Conservation (phyloP, 2,329 filamentous ascomycete genomes). For the Alternaria rosae region DNA sequence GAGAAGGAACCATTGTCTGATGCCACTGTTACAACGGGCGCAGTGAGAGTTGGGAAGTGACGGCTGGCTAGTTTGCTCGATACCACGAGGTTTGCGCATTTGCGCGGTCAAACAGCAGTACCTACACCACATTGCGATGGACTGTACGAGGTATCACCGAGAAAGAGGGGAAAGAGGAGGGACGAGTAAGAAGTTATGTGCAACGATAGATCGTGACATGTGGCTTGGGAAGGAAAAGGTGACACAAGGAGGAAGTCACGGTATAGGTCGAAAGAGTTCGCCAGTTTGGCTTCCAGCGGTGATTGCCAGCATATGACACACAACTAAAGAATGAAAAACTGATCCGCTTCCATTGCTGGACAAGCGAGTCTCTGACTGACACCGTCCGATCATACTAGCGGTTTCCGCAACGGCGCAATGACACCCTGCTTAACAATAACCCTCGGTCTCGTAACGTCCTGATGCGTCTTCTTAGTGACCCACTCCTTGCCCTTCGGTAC, state of each 20-base stretch:
- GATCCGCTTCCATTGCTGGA: neutral
- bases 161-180: neutral
- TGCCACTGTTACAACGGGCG: neutral
- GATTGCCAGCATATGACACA: neutral
- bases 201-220: neutral
- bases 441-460: slow-evolving; percentile 86
- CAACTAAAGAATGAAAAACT: neutral
- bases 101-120: slow-evolving; percentile 16
- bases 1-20: neutral
- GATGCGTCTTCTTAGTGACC: slow-evolving; percentile 95
- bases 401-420: slow-evolving; percentile 87
- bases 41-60: slow-evolving; percentile 9
- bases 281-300: neutral
- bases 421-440: slow-evolving; percentile 93
- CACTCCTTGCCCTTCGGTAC: slow-evolving; percentile 92
- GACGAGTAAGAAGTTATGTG: neutral
- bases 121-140: neutral
- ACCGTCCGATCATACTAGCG: slow-evolving; percentile 54
- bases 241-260: neutral
- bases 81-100: slow-evolving; percentile 22
- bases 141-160: neutral
- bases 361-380: neutral
- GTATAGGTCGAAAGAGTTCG: neutral
- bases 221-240: neutral
- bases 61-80: slow-evolving; percentile 2